These are phyloP conservation scores for Ophiostoma ulmi DNA, from an alignment of 2,329 filamentous ascomycete species.

Conservation along the genomic window DNA sequence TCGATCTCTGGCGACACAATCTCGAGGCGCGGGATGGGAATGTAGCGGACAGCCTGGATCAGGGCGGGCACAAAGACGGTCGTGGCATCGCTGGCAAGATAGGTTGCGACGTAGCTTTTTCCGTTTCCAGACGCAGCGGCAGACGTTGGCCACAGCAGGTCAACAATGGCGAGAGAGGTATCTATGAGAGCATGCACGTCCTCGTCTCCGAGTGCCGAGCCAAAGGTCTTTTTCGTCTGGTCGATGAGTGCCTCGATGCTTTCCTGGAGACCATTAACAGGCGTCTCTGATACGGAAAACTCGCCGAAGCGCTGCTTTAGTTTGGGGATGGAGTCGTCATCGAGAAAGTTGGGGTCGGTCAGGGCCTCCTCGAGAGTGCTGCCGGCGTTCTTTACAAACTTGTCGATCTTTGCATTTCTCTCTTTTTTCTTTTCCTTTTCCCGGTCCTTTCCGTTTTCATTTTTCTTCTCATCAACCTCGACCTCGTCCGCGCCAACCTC, in stretches of 20 bases:
- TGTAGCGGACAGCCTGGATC: constrained; percentile 72
- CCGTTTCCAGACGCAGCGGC: not conserved
- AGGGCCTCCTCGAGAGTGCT: constrained; percentile 73
- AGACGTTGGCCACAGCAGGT: constrained; percentile 62
- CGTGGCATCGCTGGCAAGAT: constrained; percentile 65
- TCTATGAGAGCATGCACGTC: constrained; percentile 65
- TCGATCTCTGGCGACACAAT: constrained; percentile 78
- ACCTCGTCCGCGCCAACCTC: constrained; percentile 46
- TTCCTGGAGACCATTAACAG: constrained; percentile 39
- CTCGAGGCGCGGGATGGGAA: constrained; percentile 88
- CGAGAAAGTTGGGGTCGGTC: constrained; percentile 80
- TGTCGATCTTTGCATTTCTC: constrained; percentile 61
- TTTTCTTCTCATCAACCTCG: not conserved
- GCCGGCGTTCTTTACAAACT: constrained; percentile 66
- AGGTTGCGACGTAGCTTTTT: constrained; percentile 41
- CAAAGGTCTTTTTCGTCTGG: constrained; percentile 62
- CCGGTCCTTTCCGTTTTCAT: not conserved
- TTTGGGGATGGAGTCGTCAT: constrained; percentile 43
- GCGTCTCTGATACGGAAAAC: constrained; percentile 31
- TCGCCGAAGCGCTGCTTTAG: constrained; percentile 48
- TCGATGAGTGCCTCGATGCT: constrained; percentile 68
- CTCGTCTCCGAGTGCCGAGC: constrained; percentile 64
- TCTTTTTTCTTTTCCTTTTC: not conserved
- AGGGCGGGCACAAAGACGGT: constrained; percentile 76
- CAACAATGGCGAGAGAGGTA: constrained; percentile 62